Evolutionary conservation across 257 asterid genomes (phyloP).

Genomic region (Penstemon newberryi): DNA sequence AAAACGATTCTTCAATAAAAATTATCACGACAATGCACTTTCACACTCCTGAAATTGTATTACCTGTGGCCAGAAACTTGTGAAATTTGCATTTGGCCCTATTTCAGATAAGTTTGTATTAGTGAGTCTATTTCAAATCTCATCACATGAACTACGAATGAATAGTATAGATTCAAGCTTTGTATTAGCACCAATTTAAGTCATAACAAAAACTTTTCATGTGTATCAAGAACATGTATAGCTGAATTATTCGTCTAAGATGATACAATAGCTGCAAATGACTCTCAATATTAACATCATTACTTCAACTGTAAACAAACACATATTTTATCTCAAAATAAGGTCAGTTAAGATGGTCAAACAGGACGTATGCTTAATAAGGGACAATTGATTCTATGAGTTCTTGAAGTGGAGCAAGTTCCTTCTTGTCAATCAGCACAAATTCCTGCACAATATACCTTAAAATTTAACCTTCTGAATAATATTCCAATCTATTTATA

Average conservation of each 20-base stretch:
- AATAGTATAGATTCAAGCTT: too few relatives aligned
- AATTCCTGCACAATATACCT: slow-evolving; percentile 60
- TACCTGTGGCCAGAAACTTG: too few relatives aligned
- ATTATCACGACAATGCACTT: too few relatives aligned
- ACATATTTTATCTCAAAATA: slow-evolving; percentile 28
- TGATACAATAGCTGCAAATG: slow-evolving; percentile 25
- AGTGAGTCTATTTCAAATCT: too few relatives aligned
- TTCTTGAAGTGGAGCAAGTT: slow-evolving; percentile 87
- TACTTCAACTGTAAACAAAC: slow-evolving; percentile 26
- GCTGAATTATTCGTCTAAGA: slow-evolving; percentile 10
- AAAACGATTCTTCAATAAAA: too few relatives aligned
- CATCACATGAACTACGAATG: too few relatives aligned
- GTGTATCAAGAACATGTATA: slow-evolving; percentile 3
- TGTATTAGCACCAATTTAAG: background rate
- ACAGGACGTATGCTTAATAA: slow-evolving; percentile 34
- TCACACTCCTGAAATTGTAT: too few relatives aligned
- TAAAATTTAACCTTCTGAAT: background rate
- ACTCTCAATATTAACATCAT: slow-evolving; percentile 9
- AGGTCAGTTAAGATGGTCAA: slow-evolving; percentile 27
- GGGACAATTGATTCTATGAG: slow-evolving; percentile 79
- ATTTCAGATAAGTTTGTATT: too few relatives aligned
- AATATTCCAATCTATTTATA: background rate
- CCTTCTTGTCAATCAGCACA: slow-evolving; percentile 81
- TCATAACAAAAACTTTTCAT: slow-evolving; percentile 1
- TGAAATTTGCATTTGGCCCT: too few relatives aligned